These are phyloP conservation scores for Globisporangium spinosum DNA, from an alignment of 352 stramenopile genomes.

Conservation along the genomic window DNA sequence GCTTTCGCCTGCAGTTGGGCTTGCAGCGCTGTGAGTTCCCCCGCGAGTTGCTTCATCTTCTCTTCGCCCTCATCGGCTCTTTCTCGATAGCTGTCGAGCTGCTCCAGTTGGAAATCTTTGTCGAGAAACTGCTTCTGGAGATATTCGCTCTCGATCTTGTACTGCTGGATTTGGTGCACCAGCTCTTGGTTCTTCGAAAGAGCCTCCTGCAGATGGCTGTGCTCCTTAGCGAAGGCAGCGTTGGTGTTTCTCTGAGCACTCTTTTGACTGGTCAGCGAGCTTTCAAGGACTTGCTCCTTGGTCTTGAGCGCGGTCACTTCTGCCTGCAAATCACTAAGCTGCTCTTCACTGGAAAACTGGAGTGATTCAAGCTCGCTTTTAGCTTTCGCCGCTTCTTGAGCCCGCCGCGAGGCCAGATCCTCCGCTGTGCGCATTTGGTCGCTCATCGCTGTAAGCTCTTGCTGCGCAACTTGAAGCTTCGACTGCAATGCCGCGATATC, in stretches of 20 bases:
- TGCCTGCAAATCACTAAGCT: conserved; percentile 32
- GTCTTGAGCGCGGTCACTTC: conserved; percentile 35
- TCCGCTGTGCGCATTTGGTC: conserved; percentile 35
- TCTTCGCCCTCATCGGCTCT: conserved; percentile 46
- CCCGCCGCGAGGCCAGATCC: conserved; percentile 27
- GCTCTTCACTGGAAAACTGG: conserved; percentile 33
- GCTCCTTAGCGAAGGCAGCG: conserved; percentile 26
- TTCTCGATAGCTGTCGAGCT: conserved; percentile 42
- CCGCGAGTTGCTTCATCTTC: conserved; percentile 30
- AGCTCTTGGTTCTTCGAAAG: conserved; percentile 35
- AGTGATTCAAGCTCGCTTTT: conserved; percentile 35
- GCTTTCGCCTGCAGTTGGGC: conserved; percentile 33
- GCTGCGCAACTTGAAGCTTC: conserved; percentile 30
- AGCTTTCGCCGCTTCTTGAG: conserved; percentile 23
- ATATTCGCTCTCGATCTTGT: conserved; percentile 74
- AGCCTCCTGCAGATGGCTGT: conserved; percentile 33
- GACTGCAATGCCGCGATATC: conserved; percentile 38
- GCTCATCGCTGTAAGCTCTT: conserved; percentile 29
- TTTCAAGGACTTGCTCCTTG: conserved; percentile 35
- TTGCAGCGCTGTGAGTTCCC: conserved; percentile 30
- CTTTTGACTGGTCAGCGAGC: conserved; percentile 20
- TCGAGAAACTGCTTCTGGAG: conserved; percentile 65
- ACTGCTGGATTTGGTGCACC: conserved; percentile 50
- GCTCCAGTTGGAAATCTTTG: conserved; percentile 64
- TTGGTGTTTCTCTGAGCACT: conserved; percentile 17